Percentiles rank a stretch among this genome's conserved stretches.
Evolutionary conservation across 768 basidiomycete species (phyloP).

Genomic region (Tulasnella sp.): DNA sequence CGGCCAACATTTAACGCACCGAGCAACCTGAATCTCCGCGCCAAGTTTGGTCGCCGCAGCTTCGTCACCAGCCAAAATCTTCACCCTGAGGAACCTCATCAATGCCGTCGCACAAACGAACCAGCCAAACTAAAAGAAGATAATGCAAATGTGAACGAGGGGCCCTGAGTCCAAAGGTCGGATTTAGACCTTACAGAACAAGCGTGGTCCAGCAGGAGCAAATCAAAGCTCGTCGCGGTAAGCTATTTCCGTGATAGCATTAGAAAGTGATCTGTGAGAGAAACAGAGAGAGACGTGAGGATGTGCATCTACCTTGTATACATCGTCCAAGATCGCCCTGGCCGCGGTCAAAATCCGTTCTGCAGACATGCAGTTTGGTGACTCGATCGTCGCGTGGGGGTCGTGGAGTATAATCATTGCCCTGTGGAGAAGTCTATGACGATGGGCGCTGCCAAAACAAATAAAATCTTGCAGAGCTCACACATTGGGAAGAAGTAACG

Average conservation of each 20-base stretch:
- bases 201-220: conserved; percentile 56
- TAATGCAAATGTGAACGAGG: conserved; percentile 3
- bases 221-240: conserved; percentile 60
- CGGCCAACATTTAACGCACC: conserved; percentile 30
- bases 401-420: conserved; percentile 66
- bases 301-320: conserved; percentile 39
- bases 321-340: conserved; percentile 52
- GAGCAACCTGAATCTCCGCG: conserved; percentile 53
- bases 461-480: not conserved
- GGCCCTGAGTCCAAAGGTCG: not conserved
- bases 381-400: conserved; percentile 55
- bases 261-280: no score
- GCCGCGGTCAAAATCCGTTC: conserved; percentile 57
- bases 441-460: not conserved
- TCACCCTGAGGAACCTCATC: conserved; percentile 52
- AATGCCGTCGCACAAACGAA: conserved; percentile 57
- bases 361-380: conserved; percentile 52
- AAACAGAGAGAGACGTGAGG: no score
- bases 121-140: conserved; percentile 45
- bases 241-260: not conserved
- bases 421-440: conserved; percentile 31
- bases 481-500: conserved; percentile 25
- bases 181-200: conserved; percentile 39
- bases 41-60: conserved; percentile 48
- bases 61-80: conserved; percentile 44